Base-by-base conservation (phyloP, 1,284 basidiomycete genomes). In the Wolfiporia cocos region DNA sequence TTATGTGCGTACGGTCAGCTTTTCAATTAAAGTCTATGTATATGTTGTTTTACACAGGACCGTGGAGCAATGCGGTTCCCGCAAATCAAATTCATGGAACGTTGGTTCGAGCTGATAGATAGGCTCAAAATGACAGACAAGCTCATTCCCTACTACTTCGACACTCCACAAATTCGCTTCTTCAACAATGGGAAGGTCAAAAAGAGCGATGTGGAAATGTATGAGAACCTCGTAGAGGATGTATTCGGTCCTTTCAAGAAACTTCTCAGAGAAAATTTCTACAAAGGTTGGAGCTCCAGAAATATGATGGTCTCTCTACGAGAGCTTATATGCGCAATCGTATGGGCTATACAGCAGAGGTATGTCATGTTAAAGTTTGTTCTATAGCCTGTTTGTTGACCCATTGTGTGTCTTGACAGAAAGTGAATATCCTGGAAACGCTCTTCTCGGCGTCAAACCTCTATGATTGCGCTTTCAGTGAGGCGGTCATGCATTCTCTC, bases 221-320 rank as follows among this genome's bases (percentile, higher is more conserved):
- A 36, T 5, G 34, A 36, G 7, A 17, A 19, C 22, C 12, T 10
- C 22, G 10, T 36, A 5, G 19, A 19, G 17, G 21, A 5, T 5
- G 34, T 20, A 11, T 23, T 36, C 7, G 54, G 24, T 18, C 41
- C 36, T 14, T 42, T 49, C 39, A 39, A 31, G 18, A 23, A 37
- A 3, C 18, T 12, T 12, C 34, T 47, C 3, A 23, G 33, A 7
- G 30, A 37, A 12, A 20, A 44, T 39, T 54, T 53, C 36, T 41
- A 55, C 9, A 37, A 50, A 29, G 62, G 51, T 17, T 64, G 55
- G 53, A 59, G 18, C 42, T 63, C 34, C 50, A 55, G 49, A 22
- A 51, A 31, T 43, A 49, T 23, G 61, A 64, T 41, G 29, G 46
- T 11, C 48, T 55, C 34, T 59, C 58, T 2, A 55, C 50, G 21